Percentiles rank a stretch among this genome's conserved stretches.
These are phyloP conservation scores for Coix lacrymajobi DNA, from an alignment of 176 grass and related monocot genomes.

Conservation along the genomic window DNA sequence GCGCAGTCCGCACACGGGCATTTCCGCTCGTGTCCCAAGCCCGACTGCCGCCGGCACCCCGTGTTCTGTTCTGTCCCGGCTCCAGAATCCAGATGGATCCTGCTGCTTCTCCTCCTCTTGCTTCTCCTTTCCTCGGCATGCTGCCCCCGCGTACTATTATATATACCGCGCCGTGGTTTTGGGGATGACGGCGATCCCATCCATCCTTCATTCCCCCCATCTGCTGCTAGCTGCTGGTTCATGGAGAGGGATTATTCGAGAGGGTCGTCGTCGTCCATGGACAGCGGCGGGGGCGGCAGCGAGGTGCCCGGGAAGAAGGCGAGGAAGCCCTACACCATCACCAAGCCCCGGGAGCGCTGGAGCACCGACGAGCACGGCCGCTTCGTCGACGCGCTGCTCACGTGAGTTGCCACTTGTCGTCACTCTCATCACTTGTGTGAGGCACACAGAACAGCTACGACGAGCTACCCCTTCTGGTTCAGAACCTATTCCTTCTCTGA, in stretches of 20 bases:
- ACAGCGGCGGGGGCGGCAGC: background rate
- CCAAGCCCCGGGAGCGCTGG: slow-evolving; percentile 66
- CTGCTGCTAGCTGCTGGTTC: background rate
- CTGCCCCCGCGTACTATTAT: background rate
- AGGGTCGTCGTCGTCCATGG: background rate
- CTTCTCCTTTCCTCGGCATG: background rate
- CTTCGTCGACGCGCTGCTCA: slow-evolving; percentile 81
- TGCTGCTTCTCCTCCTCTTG: background rate
- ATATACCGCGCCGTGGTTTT: background rate
- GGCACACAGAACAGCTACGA: too few species aligned
- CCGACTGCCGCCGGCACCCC: background rate
- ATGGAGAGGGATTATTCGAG: background rate
- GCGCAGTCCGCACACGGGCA: background rate
- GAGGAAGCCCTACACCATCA: slow-evolving; percentile 88
- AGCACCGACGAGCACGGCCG: slow-evolving; percentile 75
- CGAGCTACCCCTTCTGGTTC: background rate
- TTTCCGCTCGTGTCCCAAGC: background rate
- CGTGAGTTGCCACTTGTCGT: slow-evolving; percentile 27
- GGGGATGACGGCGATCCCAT: background rate
- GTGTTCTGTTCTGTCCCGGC: background rate
- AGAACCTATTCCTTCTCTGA: background rate
- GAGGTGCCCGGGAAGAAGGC: slow-evolving; percentile 52
- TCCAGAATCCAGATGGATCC: background rate
- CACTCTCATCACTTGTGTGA: too few species aligned
- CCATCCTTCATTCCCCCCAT: background rate